Evolutionary conservation across 768 basidiomycete species (phyloP).

Genomic region (Russula griseocarnosa): DNA sequence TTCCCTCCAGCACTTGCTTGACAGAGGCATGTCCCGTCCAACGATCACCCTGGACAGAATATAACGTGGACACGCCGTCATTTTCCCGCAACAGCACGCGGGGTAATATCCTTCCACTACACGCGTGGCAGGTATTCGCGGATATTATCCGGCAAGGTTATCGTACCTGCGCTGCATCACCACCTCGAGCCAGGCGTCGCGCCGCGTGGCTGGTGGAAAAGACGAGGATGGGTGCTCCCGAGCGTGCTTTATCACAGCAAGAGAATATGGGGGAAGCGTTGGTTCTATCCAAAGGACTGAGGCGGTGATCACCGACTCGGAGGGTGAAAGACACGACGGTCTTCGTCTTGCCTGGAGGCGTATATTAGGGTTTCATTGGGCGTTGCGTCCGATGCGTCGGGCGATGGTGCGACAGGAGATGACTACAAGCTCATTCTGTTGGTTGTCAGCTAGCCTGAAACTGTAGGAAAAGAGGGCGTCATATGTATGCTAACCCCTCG

Average conservation of each 20-base stretch:
- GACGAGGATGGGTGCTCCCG: not conserved
- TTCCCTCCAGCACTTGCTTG: slow-evolving; percentile 24
- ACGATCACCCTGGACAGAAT: no score
- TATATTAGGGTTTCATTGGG: slow-evolving; percentile 23
- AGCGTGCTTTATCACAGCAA: slow-evolving; percentile 3
- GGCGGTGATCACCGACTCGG: not conserved
- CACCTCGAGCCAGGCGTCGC: slow-evolving; percentile 8
- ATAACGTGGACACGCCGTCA: no score
- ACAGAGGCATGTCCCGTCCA: slow-evolving; percentile 21
- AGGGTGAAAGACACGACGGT: slow-evolving; percentile 1
- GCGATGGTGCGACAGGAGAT: no score
- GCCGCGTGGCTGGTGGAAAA: not conserved
- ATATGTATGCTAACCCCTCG: no score
- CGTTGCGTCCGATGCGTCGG: no score
- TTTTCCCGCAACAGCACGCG: no score
- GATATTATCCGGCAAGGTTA: not conserved
- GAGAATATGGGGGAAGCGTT: slow-evolving; percentile 1
- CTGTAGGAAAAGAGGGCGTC: no score
- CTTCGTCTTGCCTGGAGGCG: slow-evolving; percentile 6
- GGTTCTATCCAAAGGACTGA: not conserved
- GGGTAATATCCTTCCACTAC: not conserved
- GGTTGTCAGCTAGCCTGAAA: no score
- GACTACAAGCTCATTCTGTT: no score
- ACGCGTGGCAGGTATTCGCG: not conserved
- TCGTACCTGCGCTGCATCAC: slow-evolving; percentile 1